Conservation (phyloP, 345 rosid species). For the Citrus inodora region DNA sequence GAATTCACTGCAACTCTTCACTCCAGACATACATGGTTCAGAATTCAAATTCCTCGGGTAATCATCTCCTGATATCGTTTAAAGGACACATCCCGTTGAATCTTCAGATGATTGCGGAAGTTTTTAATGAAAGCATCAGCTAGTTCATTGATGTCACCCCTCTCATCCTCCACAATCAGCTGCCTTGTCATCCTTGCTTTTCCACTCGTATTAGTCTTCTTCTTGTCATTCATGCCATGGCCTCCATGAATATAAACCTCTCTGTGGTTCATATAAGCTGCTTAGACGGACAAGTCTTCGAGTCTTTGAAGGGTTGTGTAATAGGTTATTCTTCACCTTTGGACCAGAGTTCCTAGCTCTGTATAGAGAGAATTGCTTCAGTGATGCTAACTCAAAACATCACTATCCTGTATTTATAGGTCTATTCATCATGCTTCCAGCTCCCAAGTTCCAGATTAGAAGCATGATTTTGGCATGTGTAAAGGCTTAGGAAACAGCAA, state of each 20-base stretch:
- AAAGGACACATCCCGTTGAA: slow-evolving; percentile 10
- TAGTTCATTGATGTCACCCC: slow-evolving; percentile 19
- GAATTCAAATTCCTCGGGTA: neutral
- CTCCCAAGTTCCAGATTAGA: too few species aligned
- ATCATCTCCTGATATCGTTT: neutral
- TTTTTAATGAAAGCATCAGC: slow-evolving; percentile 29
- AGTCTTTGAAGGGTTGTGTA: neutral
- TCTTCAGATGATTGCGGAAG: slow-evolving; percentile 9
- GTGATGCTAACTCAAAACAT: neutral
- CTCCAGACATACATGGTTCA: neutral
- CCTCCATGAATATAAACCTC: neutral
- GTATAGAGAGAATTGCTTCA: neutral
- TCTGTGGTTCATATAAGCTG: neutral
- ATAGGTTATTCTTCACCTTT: neutral
- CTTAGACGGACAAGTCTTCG: neutral
- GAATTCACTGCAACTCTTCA: too few species aligned
- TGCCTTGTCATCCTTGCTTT: neutral
- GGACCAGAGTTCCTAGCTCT: too few species aligned
- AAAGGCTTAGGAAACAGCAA: neutral
- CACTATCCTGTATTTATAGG: neutral
- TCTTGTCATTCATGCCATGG: neutral
- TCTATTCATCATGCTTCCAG: too few species aligned
- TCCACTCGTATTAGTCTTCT: neutral
- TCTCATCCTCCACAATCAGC: neutral
- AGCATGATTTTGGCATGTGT: neutral